phyloP scores from a whole-genome alignment of 164 flowering plant genomes.

The Amborella trichopoda region DNA sequence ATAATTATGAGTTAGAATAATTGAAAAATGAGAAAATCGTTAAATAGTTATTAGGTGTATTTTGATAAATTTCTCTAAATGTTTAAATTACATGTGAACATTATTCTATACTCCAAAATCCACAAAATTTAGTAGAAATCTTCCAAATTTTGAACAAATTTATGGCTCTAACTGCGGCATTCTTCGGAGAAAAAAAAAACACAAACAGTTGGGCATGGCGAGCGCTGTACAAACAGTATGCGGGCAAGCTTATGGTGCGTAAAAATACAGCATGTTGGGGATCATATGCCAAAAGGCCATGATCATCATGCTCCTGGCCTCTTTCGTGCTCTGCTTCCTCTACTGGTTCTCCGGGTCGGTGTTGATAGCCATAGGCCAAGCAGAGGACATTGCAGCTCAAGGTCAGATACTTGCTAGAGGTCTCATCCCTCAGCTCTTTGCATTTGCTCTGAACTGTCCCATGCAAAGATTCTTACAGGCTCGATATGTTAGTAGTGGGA shows the following conservation, averaged over 20 bases:
- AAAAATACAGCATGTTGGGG: conserved; percentile 38
- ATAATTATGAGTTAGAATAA: no score
- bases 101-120: no score
- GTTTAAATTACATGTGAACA: no score
- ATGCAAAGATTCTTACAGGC: conserved; percentile 81
- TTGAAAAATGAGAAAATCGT: no score
- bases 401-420: conserved; percentile 67
- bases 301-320: conserved; percentile 49
- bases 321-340: conserved; percentile 41
- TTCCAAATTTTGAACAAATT: no score
- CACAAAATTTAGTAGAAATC: no score
- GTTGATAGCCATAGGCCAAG: conserved; percentile 47
- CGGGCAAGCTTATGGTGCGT: conserved; percentile 76
- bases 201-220: conserved; percentile 81
- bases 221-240: conserved; percentile 84
- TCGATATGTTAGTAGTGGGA: no score
- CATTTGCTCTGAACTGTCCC: conserved; percentile 61
- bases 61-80: no score
- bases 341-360: conserved; percentile 55
- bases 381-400: conserved; percentile 29
- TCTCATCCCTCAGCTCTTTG: conserved; percentile 55
- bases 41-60: no score
- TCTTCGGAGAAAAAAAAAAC: no score
- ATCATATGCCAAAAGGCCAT: conserved; percentile 68
- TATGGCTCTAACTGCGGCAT: no score